These are phyloP conservation scores for Penicillium bovifimosum DNA, from an alignment of 495 filamentous ascomycete genomes.

Conservation along the genomic window DNA sequence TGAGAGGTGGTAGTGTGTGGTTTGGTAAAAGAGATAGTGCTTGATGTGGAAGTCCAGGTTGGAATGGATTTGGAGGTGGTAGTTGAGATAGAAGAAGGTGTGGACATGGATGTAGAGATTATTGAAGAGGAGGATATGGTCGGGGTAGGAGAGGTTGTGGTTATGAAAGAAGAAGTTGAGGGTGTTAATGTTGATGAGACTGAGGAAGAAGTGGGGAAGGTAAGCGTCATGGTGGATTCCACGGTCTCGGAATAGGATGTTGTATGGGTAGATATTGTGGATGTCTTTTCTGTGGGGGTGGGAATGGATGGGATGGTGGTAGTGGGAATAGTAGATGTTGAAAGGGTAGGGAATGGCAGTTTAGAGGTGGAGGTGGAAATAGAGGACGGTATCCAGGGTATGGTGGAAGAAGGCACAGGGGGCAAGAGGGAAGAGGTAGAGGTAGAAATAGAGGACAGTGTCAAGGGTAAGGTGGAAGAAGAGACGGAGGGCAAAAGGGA, in stretches of 20 bases:
- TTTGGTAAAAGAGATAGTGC: conserved; percentile 4
- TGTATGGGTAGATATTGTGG: background rate
- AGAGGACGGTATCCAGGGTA: conserved; percentile 6
- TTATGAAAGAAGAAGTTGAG: conserved; percentile 17
- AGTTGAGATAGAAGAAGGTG: conserved; percentile 1
- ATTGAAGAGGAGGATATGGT: background rate
- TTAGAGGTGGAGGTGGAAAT: background rate
- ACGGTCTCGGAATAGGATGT: background rate
- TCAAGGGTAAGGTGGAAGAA: background rate
- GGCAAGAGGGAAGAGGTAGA: conserved; percentile 9
- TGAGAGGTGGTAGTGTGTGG: background rate
- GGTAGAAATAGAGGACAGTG: conserved; percentile 5
- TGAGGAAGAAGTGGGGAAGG: background rate
- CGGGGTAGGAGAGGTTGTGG: conserved; percentile 7
- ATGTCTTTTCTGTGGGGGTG: too few relatives aligned
- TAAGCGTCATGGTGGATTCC: background rate
- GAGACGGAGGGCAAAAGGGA: conserved; percentile 11
- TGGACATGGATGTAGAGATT: conserved; percentile 1
- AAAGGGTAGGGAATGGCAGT: background rate
- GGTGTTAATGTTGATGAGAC: conserved; percentile 2
- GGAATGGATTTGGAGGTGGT: conserved; percentile 2
- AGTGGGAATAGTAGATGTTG: background rate
- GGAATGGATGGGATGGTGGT: background rate
- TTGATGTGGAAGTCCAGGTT: conserved; percentile 9
- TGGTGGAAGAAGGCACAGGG: conserved; percentile 1